These are phyloP conservation scores for Debaryomyces robertsiae DNA, from an alignment of 1,139 yeast species.

Conservation along the genomic window DNA sequence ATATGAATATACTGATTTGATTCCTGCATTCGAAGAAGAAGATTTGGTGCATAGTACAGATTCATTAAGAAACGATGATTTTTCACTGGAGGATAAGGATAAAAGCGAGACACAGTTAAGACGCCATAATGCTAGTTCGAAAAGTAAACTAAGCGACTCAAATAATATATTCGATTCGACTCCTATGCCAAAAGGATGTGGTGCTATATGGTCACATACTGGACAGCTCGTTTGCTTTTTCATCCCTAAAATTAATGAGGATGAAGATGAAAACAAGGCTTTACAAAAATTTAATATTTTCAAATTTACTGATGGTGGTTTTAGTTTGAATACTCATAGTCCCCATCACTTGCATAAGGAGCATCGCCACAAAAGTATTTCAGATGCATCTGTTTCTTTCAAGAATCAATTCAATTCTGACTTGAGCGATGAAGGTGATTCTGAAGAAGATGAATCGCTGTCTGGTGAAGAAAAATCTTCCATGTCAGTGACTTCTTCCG, in stretches of 20 bases:
- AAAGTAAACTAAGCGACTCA: constrained; percentile 12
- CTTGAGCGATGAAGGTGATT: background rate
- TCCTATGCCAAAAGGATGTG: constrained; percentile 91
- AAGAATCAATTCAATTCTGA: constrained; percentile 14
- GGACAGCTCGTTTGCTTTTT: constrained; percentile 85
- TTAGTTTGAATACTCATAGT: constrained; percentile 26
- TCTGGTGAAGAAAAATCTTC: constrained; percentile 9
- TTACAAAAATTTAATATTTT: constrained; percentile 39
- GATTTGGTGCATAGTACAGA: constrained; percentile 20
- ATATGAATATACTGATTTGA: constrained; percentile 32
- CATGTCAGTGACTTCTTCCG: constrained; percentile 21
- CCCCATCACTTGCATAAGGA: constrained; percentile 19
- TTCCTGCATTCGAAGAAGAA: constrained; percentile 30
- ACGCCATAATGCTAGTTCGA: constrained; percentile 16
- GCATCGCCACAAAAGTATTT: constrained; percentile 13
- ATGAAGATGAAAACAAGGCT: constrained; percentile 28
- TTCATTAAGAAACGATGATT: constrained; percentile 18
- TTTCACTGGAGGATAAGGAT: constrained; percentile 3
- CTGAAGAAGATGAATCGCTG: background rate
- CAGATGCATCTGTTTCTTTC: constrained; percentile 14
- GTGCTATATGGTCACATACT: constrained; percentile 81
- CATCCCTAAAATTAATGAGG: constrained; percentile 49
- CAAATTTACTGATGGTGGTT: constrained; percentile 44
- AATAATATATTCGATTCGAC: constrained; percentile 63
- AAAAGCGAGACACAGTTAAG: constrained; percentile 19